Conservation (phyloP, 2,329 filamentous ascomycete genomes). For the Ramichloridium luteum region DNA sequence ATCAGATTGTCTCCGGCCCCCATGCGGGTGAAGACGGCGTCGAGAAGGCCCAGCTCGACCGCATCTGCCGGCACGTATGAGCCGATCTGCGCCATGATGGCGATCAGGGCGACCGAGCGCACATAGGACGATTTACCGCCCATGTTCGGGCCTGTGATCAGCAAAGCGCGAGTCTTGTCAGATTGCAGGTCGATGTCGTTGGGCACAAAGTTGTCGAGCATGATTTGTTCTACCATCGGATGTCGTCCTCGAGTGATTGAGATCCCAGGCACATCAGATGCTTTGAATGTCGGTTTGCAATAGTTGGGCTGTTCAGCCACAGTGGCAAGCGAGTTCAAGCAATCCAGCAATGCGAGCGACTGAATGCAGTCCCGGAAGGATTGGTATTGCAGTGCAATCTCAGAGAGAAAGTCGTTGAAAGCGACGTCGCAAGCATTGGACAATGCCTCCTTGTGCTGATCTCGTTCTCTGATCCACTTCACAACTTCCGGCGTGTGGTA, state of each 20-base stretch:
- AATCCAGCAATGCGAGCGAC: constrained; percentile 76
- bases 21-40: constrained; percentile 91
- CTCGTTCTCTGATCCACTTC: constrained; percentile 68
- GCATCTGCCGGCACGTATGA: constrained; percentile 78
- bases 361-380: constrained; percentile 79
- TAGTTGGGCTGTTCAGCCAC: constrained; percentile 83
- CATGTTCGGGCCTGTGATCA: constrained; percentile 97
- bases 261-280: constrained; percentile 52
- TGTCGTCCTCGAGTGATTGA: constrained; percentile 66
- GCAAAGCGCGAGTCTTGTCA: constrained; percentile 56
- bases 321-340: constrained; percentile 71
- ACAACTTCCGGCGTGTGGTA: constrained; percentile 92
- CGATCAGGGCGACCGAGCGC: constrained; percentile 77
- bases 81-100: constrained; percentile 88
- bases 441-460: constrained; percentile 88
- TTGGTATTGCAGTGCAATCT: constrained; percentile 76
- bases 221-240: constrained; percentile 86
- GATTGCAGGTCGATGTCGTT: constrained; percentile 68
- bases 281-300: constrained; percentile 55
- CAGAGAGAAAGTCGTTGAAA: constrained; percentile 57
- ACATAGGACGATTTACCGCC: constrained; percentile 98
- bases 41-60: constrained; percentile 66
- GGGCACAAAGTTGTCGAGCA: constrained; percentile 79
- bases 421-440: constrained; percentile 82
- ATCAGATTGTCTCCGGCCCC: constrained; percentile 94